phyloP scores from a whole-genome alignment of 805 yeast genomes.

The Saccharomycopsis sp. region DNA sequence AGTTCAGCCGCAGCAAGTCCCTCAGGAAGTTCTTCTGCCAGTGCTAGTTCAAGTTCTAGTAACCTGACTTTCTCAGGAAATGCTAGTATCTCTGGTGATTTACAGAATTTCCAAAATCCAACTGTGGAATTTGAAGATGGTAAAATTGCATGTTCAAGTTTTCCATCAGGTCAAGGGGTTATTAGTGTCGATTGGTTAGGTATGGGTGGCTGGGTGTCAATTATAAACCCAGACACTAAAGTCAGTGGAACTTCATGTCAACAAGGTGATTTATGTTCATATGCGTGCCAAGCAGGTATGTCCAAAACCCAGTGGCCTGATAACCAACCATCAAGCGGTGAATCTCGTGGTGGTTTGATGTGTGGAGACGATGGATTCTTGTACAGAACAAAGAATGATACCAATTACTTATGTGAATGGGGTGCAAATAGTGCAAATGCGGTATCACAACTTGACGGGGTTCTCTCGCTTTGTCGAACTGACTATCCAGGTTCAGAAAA shows the following conservation, averaged over 20 bases:
- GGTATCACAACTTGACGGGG: constrained; percentile 51
- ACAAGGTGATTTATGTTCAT: constrained; percentile 67
- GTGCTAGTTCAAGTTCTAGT: constrained; percentile 29
- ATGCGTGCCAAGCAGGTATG: constrained; percentile 76
- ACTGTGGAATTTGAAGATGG: constrained; percentile 59
- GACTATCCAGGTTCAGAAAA: constrained; percentile 99
- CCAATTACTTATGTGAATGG: constrained; percentile 57
- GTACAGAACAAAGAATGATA: constrained; percentile 49
- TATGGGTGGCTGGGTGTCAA: constrained; percentile 41
- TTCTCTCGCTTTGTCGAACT: constrained; percentile 91
- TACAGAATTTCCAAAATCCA: constrained; percentile 43
- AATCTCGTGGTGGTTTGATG: constrained; percentile 63
- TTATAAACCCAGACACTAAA: constrained; percentile 56
- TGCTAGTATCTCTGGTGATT: constrained; percentile 45
- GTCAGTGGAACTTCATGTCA: constrained; percentile 51
- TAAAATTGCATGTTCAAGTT: constrained; percentile 54
- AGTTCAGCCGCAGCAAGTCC: constrained; percentile 18
- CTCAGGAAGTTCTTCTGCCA: constrained; percentile 22
- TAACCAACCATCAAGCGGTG: constrained; percentile 58
- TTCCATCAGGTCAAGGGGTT: constrained; percentile 72
- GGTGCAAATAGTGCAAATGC: constrained; percentile 67
- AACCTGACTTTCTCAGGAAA: too few relatives aligned
- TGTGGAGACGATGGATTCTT: constrained; percentile 53
- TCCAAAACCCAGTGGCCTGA: constrained; percentile 78
- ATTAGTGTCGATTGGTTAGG: constrained; percentile 51